phyloP scores from a whole-genome alignment of 2,329 filamentous ascomycete genomes.

The Alternaria ventricosa region DNA sequence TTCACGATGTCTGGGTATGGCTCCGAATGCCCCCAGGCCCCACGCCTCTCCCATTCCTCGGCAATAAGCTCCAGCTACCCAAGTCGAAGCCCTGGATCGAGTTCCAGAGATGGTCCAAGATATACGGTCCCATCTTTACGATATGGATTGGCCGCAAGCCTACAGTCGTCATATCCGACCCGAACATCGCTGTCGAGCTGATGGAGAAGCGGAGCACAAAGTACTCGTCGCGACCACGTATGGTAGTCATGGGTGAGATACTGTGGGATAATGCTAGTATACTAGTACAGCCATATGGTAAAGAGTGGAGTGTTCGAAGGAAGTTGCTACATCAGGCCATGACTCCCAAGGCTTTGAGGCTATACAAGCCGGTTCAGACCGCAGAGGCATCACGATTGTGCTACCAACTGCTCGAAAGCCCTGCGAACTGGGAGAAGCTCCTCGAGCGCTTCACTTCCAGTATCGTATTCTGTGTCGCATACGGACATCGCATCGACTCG shows the following conservation, averaged over 20 bases:
- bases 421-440: slow-evolving; percentile 53
- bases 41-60: slow-evolving; percentile 55
- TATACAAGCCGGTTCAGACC: slow-evolving; percentile 58
- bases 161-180: slow-evolving; percentile 55
- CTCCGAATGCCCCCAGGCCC: slow-evolving; percentile 56
- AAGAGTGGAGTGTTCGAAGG: slow-evolving; percentile 54
- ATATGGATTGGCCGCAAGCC: slow-evolving; percentile 57
- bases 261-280: slow-evolving; percentile 54
- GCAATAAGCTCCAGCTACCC: slow-evolving; percentile 43
- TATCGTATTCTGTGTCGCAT: slow-evolving; percentile 59
- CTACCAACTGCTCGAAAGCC: slow-evolving; percentile 50
- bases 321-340: slow-evolving; percentile 51
- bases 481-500: slow-evolving; percentile 59
- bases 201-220: slow-evolving; percentile 56
- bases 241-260: slow-evolving; percentile 56
- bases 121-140: slow-evolving; percentile 57
- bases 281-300: slow-evolving; percentile 58
- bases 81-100: slow-evolving; percentile 44
- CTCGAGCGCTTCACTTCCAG: slow-evolving; percentile 58
- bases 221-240: slow-evolving; percentile 54
- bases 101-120: slow-evolving; percentile 53
- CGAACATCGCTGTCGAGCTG: slow-evolving; percentile 52
- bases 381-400: slow-evolving; percentile 57
- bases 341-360: slow-evolving; percentile 51
- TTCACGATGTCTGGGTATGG: slow-evolving; percentile 40